Conservation (phyloP, 2,329 filamentous ascomycete species). For the Botrytis byssoidea region DNA sequence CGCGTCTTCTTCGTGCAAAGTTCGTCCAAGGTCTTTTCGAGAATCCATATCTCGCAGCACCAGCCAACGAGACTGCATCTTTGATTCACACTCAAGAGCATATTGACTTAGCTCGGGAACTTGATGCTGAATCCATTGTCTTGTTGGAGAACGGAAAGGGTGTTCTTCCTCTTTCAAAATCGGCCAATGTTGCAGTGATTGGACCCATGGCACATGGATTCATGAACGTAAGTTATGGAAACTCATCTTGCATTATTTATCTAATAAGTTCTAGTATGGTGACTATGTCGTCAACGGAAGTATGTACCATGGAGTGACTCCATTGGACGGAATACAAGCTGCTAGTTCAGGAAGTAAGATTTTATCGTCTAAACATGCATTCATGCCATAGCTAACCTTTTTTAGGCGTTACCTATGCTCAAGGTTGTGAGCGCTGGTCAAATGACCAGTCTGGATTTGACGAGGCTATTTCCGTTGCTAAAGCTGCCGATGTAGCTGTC, state of each 20-base stretch:
- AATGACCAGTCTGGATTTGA: constrained; percentile 65
- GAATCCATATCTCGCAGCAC: constrained; percentile 60
- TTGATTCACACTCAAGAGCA: constrained; percentile 68
- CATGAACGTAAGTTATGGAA: constrained; percentile 57
- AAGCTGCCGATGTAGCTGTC: constrained; percentile 67
- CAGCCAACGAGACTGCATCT: constrained; percentile 53
- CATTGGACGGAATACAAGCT: constrained; percentile 65
- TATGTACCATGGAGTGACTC: constrained; percentile 64
- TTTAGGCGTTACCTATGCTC: constrained; percentile 56
- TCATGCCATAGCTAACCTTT: not conserved
- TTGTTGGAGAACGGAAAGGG: constrained; percentile 73
- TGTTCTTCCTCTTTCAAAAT: constrained; percentile 63
- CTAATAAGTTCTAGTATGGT: constrained; percentile 54
- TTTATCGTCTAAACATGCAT: not conserved
- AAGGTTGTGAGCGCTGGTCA: constrained; percentile 73
- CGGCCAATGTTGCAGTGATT: constrained; percentile 69
- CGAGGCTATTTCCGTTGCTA: constrained; percentile 63
- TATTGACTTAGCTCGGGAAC: constrained; percentile 64
- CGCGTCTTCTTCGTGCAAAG: constrained; percentile 63
- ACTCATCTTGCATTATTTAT: constrained; percentile 8
- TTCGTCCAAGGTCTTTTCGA: constrained; percentile 72
- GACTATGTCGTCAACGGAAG: constrained; percentile 66
- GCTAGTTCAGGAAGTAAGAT: constrained; percentile 52
- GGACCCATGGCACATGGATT: constrained; percentile 72
- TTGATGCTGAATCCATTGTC: constrained; percentile 78